Percentiles rank a stretch among this genome's conserved stretches.
phyloP scores from a whole-genome alignment of 345 rosid species.

The Luvunga scandens region DNA sequence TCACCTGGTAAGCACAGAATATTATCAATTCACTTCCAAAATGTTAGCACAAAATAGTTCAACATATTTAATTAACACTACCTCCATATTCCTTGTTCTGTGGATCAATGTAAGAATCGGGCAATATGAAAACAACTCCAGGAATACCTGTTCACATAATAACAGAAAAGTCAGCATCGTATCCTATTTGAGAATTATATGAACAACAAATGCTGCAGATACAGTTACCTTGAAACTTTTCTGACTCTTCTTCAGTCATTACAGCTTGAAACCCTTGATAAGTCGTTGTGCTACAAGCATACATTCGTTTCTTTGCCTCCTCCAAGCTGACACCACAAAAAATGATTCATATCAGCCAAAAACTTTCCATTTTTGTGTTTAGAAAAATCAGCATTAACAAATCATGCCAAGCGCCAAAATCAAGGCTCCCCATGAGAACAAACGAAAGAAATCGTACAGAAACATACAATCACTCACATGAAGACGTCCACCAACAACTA shows the following conservation, averaged over 20 bases:
- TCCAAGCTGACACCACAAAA: slow-evolving; percentile 54
- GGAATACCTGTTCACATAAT: slow-evolving; percentile 54
- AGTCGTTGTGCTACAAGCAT: slow-evolving; percentile 97
- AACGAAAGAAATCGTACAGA: background rate
- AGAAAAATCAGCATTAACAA: background rate
- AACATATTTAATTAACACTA: slow-evolving; percentile 5
- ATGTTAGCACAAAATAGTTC: background rate
- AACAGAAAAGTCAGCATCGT: slow-evolving; percentile 12
- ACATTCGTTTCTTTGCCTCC: slow-evolving; percentile 78
- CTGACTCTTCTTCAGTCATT: slow-evolving; percentile 84
- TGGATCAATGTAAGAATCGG: slow-evolving; percentile 95
- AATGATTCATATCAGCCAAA: slow-evolving; percentile 8
- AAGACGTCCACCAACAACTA: background rate
- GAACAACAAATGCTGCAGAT: background rate
- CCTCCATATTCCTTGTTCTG: slow-evolving; percentile 92
- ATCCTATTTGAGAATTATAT: background rate
- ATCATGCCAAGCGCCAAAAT: background rate
- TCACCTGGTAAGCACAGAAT: slow-evolving; percentile 53
- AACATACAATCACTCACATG: background rate
- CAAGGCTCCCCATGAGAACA: background rate
- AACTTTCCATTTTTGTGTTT: background rate
- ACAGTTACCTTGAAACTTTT: slow-evolving; percentile 57
- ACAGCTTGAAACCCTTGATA: slow-evolving; percentile 93
- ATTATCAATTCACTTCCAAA: background rate
- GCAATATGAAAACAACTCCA: slow-evolving; percentile 80